Evolutionary conservation across 2,329 filamentous ascomycete species (phyloP), one percentile per base, ranked within the genome.

Genomic region (Paecilomyces niveus): DNA sequence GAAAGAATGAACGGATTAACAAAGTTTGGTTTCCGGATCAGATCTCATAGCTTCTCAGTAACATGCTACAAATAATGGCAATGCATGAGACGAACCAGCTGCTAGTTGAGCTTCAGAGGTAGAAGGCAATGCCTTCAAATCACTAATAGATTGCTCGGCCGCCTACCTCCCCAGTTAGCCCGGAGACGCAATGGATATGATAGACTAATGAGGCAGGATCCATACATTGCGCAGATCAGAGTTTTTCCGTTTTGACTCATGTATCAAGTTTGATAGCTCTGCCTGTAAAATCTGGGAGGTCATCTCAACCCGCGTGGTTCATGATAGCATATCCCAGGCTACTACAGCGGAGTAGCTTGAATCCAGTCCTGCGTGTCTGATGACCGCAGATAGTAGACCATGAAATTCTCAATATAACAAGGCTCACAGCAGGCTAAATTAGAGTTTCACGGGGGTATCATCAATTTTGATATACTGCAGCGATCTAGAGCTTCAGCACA

Each of bases 231-330:
- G 86, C 56, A 99, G 81, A 68, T 97, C 94, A 66, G 89, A 85
- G 74, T 97, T 89, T 77, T 96, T 97, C 69, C 93, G 85, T 77
- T 96, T 97, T 72, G 92, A 94, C 80, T 99, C 94, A 75, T 95
- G 90, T 68, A 96, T 88, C 73, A 97, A 85, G 78, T 90, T 95
- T 70, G 88, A 85, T 73, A 97, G 85, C 83, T 97, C 92, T 59
- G 89, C 87, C 70, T 88, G 86, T 69, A 97, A 83, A 70, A 96
- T 87, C 83, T 95, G 90, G 68, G 91, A 88, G 74, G 92, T 95
- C 92, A 96, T 96, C 87, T 74, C 72, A 68, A 69, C 65, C 59
- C 61, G 56, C 57, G 57, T 57, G 61, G 53, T 61, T 62, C 57
- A 63, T 69, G 63, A 71, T 61, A 66, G 61, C 70, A 72, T 72